Percentiles rank a stretch among this genome's conserved stretches.
Evolutionary conservation across 345 rosid species (phyloP).

Genomic region (Zanthoxylum bungeanum): DNA sequence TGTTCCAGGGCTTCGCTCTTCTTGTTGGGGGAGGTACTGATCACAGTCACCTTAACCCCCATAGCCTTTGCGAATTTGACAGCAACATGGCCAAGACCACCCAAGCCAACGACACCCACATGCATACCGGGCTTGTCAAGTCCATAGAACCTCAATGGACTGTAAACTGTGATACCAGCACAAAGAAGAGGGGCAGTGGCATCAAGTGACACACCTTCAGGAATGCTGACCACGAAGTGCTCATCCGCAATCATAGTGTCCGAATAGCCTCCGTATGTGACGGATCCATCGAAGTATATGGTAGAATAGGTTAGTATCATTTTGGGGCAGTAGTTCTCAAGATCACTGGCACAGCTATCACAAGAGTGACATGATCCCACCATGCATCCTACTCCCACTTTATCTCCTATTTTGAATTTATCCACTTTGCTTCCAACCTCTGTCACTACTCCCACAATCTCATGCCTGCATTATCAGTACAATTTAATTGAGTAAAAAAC

Average conservation of each 20-base stretch:
- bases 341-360: too few species aligned
- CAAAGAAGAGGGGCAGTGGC: slow-evolving; percentile 10
- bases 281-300: not conserved
- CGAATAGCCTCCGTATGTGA: slow-evolving; percentile 17
- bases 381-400: too few species aligned
- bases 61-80: slow-evolving; percentile 27
- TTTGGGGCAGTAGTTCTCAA: too few species aligned
- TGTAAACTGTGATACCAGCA: slow-evolving; percentile 16
- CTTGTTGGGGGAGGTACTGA: slow-evolving; percentile 14
- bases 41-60: slow-evolving; percentile 16
- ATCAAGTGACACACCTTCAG: not conserved
- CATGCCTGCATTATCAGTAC: too few species aligned
- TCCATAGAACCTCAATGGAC: slow-evolving; percentile 10
- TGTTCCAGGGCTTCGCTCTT: slow-evolving; percentile 11
- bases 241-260: slow-evolving; percentile 11
- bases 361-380: too few species aligned
- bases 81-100: slow-evolving; percentile 22
- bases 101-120: slow-evolving; percentile 14
- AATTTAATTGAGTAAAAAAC: too few species aligned
- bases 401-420: too few species aligned
- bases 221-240: slow-evolving; percentile 10
- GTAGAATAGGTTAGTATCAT: too few species aligned
- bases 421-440: too few species aligned
- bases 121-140: slow-evolving; percentile 14
- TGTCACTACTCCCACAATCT: too few species aligned